Evolutionary conservation across 1,284 basidiomycete species (phyloP).

Genomic region (Lignosus rhinocerotis): DNA sequence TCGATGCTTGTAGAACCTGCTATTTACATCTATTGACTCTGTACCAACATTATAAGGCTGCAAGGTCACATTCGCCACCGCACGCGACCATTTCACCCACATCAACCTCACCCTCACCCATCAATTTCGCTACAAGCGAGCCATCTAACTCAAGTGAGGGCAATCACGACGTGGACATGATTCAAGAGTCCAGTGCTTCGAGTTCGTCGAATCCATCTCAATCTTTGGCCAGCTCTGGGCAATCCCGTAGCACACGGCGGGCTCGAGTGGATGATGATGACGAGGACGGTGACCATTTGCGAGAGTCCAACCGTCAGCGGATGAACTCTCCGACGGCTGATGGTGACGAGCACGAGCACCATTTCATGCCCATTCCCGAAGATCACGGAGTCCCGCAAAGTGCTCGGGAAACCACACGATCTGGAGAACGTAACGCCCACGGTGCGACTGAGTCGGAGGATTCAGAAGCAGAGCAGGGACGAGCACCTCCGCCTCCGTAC

Average conservation of each 20-base stretch:
- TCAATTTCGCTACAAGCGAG: too few species aligned
- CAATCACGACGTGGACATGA: conserved; percentile 16
- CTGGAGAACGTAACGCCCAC: not conserved
- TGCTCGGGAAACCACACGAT: not conserved
- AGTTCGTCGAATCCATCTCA: not conserved
- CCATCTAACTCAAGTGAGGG: too few species aligned
- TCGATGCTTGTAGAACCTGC: too few species aligned
- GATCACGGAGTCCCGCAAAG: conserved; percentile 21
- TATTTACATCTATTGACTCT: too few species aligned
- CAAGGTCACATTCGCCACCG: too few species aligned
- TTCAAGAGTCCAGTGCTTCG: not conserved
- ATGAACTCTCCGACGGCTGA: conserved; percentile 23
- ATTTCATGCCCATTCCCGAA: conserved; percentile 21
- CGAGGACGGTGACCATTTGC: conserved; percentile 27
- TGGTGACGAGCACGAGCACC: conserved; percentile 13
- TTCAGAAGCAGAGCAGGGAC: conserved; percentile 3
- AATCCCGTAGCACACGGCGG: conserved; percentile 21
- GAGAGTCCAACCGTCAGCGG: conserved; percentile 34
- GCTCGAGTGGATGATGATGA: conserved; percentile 32
- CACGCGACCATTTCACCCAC: too few species aligned
- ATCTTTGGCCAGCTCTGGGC: not conserved
- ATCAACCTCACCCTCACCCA: too few species aligned
- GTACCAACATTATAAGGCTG: too few species aligned
- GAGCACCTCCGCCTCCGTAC: conserved; percentile 16
- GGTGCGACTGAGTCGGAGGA: not conserved